Conservation (phyloP, 169 alveolate species). For the Eimeria zaria region DNA sequence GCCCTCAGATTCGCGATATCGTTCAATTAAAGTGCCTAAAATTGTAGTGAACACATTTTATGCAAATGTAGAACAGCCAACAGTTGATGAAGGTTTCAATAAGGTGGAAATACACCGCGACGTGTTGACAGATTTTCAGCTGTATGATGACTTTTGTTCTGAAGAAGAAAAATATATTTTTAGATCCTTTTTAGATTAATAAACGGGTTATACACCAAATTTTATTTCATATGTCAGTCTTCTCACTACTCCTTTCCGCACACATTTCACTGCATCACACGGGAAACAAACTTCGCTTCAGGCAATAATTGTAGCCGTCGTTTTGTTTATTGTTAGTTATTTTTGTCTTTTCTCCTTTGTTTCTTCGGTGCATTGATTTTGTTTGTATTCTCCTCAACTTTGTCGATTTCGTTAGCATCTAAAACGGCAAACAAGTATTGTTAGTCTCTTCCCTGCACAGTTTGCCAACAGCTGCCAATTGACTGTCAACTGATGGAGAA, state of each 20-base stretch:
- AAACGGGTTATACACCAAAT: background rate
- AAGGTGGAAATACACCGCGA: constrained; percentile 26
- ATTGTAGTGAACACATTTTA: constrained; percentile 68
- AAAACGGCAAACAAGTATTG: too few species aligned
- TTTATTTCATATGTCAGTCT: background rate
- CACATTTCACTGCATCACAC: background rate
- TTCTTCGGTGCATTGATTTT: background rate
- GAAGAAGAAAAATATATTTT: constrained; percentile 27
- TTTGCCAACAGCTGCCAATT: too few species aligned
- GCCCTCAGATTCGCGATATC: constrained; percentile 46
- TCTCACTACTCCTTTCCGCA: background rate
- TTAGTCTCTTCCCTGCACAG: too few species aligned
- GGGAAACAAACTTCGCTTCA: background rate
- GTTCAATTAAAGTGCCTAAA: constrained; percentile 48
- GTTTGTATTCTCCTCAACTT: background rate
- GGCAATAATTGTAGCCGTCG: background rate
- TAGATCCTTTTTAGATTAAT: constrained; percentile 46
- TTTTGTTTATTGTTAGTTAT: background rate
- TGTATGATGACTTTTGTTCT: constrained; percentile 45
- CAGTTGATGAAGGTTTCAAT: constrained; percentile 38
- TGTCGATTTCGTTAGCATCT: too few species aligned
- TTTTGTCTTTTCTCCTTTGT: background rate
- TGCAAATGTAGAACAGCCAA: constrained; percentile 79
- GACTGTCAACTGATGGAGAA: too few species aligned
- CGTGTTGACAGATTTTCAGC: constrained; percentile 17